Evolutionary conservation across 192 early-diverging fungal genomes (phyloP).

Genomic region (Podila epicladia): DNA sequence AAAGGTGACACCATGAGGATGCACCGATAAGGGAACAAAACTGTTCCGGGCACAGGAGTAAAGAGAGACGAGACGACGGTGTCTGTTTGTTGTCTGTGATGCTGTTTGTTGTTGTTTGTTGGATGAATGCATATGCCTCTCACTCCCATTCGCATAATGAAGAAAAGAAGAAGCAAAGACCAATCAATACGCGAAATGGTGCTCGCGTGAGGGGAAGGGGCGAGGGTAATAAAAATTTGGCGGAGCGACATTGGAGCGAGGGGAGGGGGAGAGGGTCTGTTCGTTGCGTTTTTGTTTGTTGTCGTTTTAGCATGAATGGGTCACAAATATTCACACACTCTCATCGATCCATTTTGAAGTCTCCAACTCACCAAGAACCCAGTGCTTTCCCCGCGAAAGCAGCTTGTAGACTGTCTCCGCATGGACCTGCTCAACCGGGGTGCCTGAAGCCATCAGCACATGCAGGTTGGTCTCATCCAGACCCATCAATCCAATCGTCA

Average conservation of each 20-base stretch:
- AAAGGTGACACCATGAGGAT: background rate
- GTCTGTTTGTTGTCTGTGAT: too few relatives aligned
- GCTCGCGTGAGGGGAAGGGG: background rate
- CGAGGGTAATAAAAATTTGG: background rate
- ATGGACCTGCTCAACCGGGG: constrained; percentile 70
- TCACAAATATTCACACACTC: background rate
- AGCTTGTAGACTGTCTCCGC: constrained; percentile 67
- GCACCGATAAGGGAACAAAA: constrained; percentile 1
- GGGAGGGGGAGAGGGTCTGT: too few relatives aligned
- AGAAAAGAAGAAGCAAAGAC: background rate
- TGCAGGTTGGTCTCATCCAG: constrained; percentile 86
- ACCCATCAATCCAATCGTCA: constrained; percentile 78
- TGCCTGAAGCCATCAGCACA: constrained; percentile 87
- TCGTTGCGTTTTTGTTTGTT: too few relatives aligned
- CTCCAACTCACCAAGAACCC: constrained; percentile 72
- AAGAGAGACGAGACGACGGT: too few relatives aligned
- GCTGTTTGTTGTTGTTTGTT: too few relatives aligned
- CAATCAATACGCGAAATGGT: background rate
- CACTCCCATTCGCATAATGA: background rate
- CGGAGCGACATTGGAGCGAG: too few relatives aligned
- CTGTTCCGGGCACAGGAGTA: background rate
- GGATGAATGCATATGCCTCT: background rate
- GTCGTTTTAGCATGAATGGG: too few relatives aligned
- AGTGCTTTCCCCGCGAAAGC: constrained; percentile 71
- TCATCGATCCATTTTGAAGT: too few relatives aligned